Evolutionary conservation across 192 early-diverging fungal genomes (phyloP).

Genomic region (Globomyces pollinis-pini): DNA sequence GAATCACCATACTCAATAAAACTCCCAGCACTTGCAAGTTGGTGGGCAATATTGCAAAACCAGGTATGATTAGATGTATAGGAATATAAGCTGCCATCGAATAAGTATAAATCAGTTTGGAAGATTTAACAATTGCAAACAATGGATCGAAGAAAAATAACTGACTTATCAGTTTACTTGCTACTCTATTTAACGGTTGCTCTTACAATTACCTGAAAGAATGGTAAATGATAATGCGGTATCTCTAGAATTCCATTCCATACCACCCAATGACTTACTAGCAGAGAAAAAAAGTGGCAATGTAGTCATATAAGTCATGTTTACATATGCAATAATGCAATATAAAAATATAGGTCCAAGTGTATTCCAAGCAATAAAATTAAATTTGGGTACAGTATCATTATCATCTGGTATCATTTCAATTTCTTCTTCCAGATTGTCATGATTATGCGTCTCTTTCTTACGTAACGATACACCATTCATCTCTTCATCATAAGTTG

Average conservation of each 20-base stretch:
- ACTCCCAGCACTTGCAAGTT: too few species aligned
- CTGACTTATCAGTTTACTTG: slow-evolving; percentile 30
- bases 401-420: too few species aligned
- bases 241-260: slow-evolving; percentile 13
- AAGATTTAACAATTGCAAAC: slow-evolving; percentile 9
- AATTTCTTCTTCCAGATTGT: too few species aligned
- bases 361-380: neutral
- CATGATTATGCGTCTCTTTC: too few species aligned
- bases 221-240: slow-evolving; percentile 19
- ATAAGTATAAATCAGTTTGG: neutral
- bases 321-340: slow-evolving; percentile 38
- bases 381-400: too few species aligned
- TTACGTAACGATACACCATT: too few species aligned
- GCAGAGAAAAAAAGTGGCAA: slow-evolving; percentile 36
- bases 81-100: neutral
- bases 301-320: slow-evolving; percentile 25
- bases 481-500: too few species aligned
- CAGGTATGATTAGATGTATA: neutral
- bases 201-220: too few species aligned
- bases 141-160: slow-evolving; percentile 16
- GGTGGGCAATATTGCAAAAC: neutral
- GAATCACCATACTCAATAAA: neutral
- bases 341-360: slow-evolving; percentile 5
- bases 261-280: slow-evolving; percentile 16
- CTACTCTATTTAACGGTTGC: too few species aligned